These are phyloP conservation scores for Lactifluus pinguis DNA, from an alignment of 768 basidiomycete species.

Conservation along the genomic window DNA sequence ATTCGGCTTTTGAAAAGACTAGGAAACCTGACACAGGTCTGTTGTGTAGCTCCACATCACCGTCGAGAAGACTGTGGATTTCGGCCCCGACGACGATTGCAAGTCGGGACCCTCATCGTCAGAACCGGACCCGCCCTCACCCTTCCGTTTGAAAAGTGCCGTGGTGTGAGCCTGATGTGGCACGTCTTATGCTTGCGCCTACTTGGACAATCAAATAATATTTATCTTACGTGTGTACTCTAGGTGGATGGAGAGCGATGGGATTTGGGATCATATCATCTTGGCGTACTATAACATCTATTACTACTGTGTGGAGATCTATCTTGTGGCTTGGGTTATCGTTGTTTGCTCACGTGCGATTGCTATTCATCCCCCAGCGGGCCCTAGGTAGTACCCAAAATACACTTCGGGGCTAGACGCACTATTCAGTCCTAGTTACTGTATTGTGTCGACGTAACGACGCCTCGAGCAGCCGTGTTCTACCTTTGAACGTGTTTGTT, in stretches of 20 bases:
- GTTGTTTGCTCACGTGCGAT: neutral
- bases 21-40: neutral
- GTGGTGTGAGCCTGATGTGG: neutral
- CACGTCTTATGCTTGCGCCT: neutral
- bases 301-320: neutral
- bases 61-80: slow-evolving; percentile 18
- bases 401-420: neutral
- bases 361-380: neutral
- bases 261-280: neutral
- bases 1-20: neutral
- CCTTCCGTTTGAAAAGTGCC: neutral
- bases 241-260: neutral
- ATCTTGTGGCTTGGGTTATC: neutral
- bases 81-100: neutral
- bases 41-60: slow-evolving; percentile 13
- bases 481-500: too few relatives aligned
- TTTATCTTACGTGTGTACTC: neutral
- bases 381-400: neutral
- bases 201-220: neutral
- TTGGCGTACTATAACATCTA: too few relatives aligned
- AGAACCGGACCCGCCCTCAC: neutral
- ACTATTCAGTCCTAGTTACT: neutral
- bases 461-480: too few relatives aligned
- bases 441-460: too few relatives aligned
- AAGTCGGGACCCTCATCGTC: slow-evolving; percentile 4